Conservation (phyloP, 2,329 filamentous ascomycete genomes). For the Beauveria sp. region DNA sequence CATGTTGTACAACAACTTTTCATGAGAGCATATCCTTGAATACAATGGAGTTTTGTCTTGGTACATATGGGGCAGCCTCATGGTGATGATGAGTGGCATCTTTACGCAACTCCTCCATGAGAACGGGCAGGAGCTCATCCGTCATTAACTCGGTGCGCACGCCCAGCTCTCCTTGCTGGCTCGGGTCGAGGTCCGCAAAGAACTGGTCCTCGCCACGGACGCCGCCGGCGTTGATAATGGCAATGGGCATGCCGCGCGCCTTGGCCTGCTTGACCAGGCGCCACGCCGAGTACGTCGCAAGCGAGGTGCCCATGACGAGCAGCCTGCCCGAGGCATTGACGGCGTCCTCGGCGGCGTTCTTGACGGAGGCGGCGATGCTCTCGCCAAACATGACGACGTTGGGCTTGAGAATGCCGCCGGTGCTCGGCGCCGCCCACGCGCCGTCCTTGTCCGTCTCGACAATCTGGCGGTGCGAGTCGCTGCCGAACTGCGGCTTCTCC, state of each 20-base stretch:
- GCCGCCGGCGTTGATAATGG: slow-evolving; percentile 80
- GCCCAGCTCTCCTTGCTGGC: slow-evolving; percentile 42
- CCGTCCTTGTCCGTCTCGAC: slow-evolving; percentile 73
- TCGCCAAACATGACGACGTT: slow-evolving; percentile 97
- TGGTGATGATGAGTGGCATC: slow-evolving; percentile 12
- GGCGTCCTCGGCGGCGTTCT: slow-evolving; percentile 67
- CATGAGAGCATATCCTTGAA: slow-evolving; percentile 57
- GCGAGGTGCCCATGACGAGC: slow-evolving; percentile 76
- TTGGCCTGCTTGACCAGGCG: slow-evolving; percentile 75
- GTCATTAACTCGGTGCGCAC: slow-evolving; percentile 52
- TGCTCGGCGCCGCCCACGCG: slow-evolving; percentile 60
- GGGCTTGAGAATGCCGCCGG: slow-evolving; percentile 79
- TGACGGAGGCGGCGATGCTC: slow-evolving; percentile 63
- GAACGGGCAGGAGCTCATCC: slow-evolving; percentile 47
- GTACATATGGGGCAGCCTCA: background rate
- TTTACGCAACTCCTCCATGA: slow-evolving; percentile 44
- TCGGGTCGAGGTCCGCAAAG: slow-evolving; percentile 48
- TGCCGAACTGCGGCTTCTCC: slow-evolving; percentile 46
- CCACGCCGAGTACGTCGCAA: slow-evolving; percentile 96
- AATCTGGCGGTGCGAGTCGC: slow-evolving; percentile 45
- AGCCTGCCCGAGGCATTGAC: slow-evolving; percentile 70
- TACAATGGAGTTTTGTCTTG: slow-evolving; percentile 22
- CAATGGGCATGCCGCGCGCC: slow-evolving; percentile 76
- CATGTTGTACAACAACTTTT: slow-evolving; percentile 18
- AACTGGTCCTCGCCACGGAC: slow-evolving; percentile 71